Evolutionary conservation across 2,329 filamentous ascomycete species (phyloP).

Genomic region (Coleophoma cylindrospora): DNA sequence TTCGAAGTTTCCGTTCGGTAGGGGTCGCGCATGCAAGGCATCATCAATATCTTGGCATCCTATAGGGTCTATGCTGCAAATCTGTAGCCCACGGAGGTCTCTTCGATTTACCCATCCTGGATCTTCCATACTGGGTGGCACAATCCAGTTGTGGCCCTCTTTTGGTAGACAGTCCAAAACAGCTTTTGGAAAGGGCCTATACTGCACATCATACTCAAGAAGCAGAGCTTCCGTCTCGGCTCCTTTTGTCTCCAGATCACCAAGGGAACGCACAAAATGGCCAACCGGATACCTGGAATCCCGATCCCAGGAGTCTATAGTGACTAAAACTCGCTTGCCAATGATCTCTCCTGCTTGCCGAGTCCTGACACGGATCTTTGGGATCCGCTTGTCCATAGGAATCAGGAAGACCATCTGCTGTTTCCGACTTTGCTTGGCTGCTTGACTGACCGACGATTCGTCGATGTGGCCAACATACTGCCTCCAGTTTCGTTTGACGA

Average conservation of each 20-base stretch:
- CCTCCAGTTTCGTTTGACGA: constrained; percentile 94
- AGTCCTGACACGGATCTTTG: constrained; percentile 90
- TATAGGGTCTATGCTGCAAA: constrained; percentile 95
- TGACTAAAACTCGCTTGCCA: constrained; percentile 86
- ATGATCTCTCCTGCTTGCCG: constrained; percentile 84
- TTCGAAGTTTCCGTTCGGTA: constrained; percentile 92
- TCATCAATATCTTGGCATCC: constrained; percentile 99
- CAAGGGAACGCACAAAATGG: constrained; percentile 88
- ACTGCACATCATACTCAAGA: constrained; percentile 95
- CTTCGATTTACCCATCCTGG: constrained; percentile 81
- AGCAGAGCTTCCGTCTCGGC: constrained; percentile 94
- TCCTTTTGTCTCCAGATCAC: constrained; percentile 93
- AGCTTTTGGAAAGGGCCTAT: constrained; percentile 92
- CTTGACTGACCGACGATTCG: constrained; percentile 71
- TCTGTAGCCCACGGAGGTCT: constrained; percentile 79
- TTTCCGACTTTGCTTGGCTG: constrained; percentile 70
- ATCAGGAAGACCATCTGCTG: constrained; percentile 93
- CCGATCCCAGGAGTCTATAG: constrained; percentile 92
- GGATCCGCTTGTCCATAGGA: constrained; percentile 96
- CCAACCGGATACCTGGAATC: constrained; percentile 90
- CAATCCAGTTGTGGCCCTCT: constrained; percentile 91
- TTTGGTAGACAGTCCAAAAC: constrained; percentile 88
- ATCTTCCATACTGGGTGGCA: constrained; percentile 74
- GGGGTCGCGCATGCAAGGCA: constrained; percentile 77
- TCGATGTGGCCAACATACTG: constrained; percentile 98